Percentiles rank a stretch among this genome's conserved stretches.
These are phyloP conservation scores for Cercospora citrullina DNA, from an alignment of 2,329 filamentous ascomycete species.

Conservation along the genomic window DNA sequence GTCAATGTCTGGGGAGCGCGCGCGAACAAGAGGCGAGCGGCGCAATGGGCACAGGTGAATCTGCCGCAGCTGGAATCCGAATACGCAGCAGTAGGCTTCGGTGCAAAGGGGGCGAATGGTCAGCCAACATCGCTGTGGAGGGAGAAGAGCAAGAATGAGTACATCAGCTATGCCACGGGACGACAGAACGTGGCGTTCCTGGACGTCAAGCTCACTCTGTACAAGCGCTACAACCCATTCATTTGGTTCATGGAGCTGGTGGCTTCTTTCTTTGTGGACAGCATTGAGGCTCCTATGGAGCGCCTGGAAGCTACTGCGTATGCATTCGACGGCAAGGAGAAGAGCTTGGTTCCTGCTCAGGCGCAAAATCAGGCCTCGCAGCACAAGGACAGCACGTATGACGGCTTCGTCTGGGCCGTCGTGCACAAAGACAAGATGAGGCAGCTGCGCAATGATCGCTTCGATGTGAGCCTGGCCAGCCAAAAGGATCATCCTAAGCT, in stretches of 20 bases:
- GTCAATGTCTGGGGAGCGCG: slow-evolving; percentile 80
- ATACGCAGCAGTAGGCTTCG: slow-evolving; percentile 84
- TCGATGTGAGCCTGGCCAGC: slow-evolving; percentile 87
- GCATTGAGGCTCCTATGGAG: slow-evolving; percentile 68
- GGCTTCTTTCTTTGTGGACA: slow-evolving; percentile 78
- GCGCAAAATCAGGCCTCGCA: slow-evolving; percentile 50
- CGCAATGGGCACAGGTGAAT: slow-evolving; percentile 76
- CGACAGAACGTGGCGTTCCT: slow-evolving; percentile 90
- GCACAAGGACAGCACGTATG: slow-evolving; percentile 63
- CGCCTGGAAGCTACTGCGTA: slow-evolving; percentile 75
- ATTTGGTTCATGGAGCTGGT: slow-evolving; percentile 65
- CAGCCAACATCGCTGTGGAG: slow-evolving; percentile 64
- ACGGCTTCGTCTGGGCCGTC: slow-evolving; percentile 91
- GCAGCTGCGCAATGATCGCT: slow-evolving; percentile 83
- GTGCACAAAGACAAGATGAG: slow-evolving; percentile 96
- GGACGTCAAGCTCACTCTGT: slow-evolving; percentile 77
- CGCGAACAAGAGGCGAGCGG: slow-evolving; percentile 77
- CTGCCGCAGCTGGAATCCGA: slow-evolving; percentile 71
- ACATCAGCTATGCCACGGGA: slow-evolving; percentile 82
- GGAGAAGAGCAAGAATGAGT: slow-evolving; percentile 87
- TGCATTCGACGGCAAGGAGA: slow-evolving; percentile 90
- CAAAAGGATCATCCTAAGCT: slow-evolving; percentile 93
- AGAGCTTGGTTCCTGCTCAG: slow-evolving; percentile 67
- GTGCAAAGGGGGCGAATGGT: slow-evolving; percentile 47
- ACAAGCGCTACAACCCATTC: slow-evolving; percentile 84